Percentiles rank a stretch among this genome's conserved stretches.
Evolutionary conservation across 108 stramenopile species (phyloP).

Genomic region (Conticribra weissflogii): DNA sequence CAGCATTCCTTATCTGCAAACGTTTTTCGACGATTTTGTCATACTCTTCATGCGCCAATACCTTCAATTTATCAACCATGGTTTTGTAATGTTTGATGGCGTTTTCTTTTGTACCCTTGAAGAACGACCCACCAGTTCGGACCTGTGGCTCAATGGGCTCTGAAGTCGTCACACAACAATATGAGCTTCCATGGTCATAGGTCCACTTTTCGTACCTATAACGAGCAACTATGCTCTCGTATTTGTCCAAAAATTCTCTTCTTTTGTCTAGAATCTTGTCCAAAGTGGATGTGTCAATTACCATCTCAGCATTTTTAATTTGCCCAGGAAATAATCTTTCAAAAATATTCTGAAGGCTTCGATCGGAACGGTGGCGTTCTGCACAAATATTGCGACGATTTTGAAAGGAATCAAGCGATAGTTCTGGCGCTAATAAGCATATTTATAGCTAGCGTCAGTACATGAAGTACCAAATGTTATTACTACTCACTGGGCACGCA

Average conservation of each 20-base stretch:
- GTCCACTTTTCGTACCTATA: slow-evolving; percentile 37
- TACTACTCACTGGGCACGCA: slow-evolving; percentile 53
- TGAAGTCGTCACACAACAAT: not conserved
- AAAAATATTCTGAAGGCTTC: slow-evolving; percentile 53
- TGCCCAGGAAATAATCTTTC: slow-evolving; percentile 65
- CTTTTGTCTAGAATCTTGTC: slow-evolving; percentile 37
- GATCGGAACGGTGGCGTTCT: slow-evolving; percentile 48
- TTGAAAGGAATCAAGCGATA: not conserved
- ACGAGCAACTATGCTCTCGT: slow-evolving; percentile 49
- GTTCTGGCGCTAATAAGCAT: too few species aligned
- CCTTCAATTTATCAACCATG: not conserved
- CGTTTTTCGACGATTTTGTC: slow-evolving; percentile 31
- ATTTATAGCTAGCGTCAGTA: too few species aligned
- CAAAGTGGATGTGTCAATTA: slow-evolving; percentile 47
- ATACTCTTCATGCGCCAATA: not conserved
- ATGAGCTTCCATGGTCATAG: slow-evolving; percentile 8
- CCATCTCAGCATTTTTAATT: slow-evolving; percentile 38
- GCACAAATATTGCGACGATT: not conserved
- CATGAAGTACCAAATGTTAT: too few species aligned
- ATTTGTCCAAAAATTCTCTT: slow-evolving; percentile 34
- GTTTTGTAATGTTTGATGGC: slow-evolving; percentile 31
- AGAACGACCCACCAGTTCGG: slow-evolving; percentile 17
- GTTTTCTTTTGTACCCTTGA: slow-evolving; percentile 23
- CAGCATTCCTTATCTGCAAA: slow-evolving; percentile 14
- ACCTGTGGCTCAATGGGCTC: slow-evolving; percentile 32